Percentiles rank a stretch among this genome's conserved stretches.
Conservation (phyloP, 1,139 yeast genomes). For the Nematodospora anomalae region DNA sequence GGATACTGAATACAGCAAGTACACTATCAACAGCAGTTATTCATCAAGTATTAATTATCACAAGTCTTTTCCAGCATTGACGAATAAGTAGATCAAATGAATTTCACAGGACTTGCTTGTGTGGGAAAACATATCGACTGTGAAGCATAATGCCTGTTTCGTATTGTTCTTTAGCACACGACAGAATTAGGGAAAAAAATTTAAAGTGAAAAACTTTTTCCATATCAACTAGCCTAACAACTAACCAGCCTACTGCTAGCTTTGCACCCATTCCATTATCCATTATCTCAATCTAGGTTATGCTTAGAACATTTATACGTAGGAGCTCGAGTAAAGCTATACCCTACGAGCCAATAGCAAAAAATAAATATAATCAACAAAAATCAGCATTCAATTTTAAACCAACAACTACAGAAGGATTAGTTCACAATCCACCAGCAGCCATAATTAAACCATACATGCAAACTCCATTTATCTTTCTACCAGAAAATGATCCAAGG, state of each 20-base stretch:
- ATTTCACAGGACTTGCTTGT: too few relatives aligned
- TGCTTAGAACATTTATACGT: slow-evolving; percentile 14
- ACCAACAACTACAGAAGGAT: slow-evolving; percentile 40
- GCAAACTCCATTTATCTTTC: slow-evolving; percentile 68
- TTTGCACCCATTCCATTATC: background rate
- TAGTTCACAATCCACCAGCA: slow-evolving; percentile 42
- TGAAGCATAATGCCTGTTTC: too few relatives aligned
- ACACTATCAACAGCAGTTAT: background rate
- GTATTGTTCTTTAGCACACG: background rate
- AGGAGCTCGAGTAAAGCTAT: slow-evolving; percentile 16
- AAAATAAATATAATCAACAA: slow-evolving; percentile 37
- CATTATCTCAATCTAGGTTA: slow-evolving; percentile 1
- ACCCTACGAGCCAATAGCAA: slow-evolving; percentile 39
- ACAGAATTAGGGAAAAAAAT: slow-evolving; percentile 1
- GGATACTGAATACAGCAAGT: too few relatives aligned
- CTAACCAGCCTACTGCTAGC: background rate
- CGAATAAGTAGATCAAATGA: too few relatives aligned
- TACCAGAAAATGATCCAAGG: slow-evolving; percentile 67
- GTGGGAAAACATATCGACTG: too few relatives aligned
- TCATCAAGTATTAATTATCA: background rate
- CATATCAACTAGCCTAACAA: slow-evolving; percentile 1
- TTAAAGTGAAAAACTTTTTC: slow-evolving; percentile 3
- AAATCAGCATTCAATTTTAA: slow-evolving; percentile 46
- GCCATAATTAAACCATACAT: slow-evolving; percentile 26
- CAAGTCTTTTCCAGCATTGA: background rate